Evolutionary conservation across 352 stramenopile species (phyloP).

Genomic region (Stramenopiles sp.): DNA sequence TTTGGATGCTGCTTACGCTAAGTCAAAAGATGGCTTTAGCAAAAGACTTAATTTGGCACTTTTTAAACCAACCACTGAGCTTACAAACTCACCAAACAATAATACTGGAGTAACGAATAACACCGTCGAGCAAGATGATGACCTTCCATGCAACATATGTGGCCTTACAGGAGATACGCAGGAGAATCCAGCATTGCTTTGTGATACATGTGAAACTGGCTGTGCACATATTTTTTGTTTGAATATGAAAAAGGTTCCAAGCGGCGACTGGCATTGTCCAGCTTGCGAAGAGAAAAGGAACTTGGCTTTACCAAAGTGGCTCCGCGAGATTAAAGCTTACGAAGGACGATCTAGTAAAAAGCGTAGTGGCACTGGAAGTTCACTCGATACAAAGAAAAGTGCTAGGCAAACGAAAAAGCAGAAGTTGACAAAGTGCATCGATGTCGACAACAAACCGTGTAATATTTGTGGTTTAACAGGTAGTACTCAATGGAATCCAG

Average conservation of each 20-base stretch:
- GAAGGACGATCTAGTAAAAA: not conserved
- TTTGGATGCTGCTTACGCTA: conserved; percentile 17
- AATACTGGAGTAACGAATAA: not conserved
- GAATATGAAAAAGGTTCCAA: not conserved
- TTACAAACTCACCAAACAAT: not conserved
- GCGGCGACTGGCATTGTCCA: not conserved
- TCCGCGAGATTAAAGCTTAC: not conserved
- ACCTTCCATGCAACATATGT: conserved; percentile 6
- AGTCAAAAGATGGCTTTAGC: not conserved
- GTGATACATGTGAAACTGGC: not conserved
- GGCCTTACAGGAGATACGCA: not conserved
- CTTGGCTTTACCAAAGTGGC: not conserved
- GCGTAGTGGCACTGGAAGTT: not conserved
- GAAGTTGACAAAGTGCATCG: not conserved
- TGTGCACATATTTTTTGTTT: conserved; percentile 5
- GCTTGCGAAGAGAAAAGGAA: not conserved
- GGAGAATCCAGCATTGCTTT: not conserved
- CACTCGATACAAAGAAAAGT: not conserved
- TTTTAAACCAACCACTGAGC: not conserved
- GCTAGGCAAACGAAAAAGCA: not conserved
- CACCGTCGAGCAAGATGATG: not conserved
- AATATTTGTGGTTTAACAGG: conserved; percentile 10
- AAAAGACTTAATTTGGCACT: not conserved
- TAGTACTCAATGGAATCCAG: not conserved
- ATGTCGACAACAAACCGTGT: not conserved